These are phyloP conservation scores for Linaria vulgaris DNA, from an alignment of 257 asterid species.

Conservation along the genomic window DNA sequence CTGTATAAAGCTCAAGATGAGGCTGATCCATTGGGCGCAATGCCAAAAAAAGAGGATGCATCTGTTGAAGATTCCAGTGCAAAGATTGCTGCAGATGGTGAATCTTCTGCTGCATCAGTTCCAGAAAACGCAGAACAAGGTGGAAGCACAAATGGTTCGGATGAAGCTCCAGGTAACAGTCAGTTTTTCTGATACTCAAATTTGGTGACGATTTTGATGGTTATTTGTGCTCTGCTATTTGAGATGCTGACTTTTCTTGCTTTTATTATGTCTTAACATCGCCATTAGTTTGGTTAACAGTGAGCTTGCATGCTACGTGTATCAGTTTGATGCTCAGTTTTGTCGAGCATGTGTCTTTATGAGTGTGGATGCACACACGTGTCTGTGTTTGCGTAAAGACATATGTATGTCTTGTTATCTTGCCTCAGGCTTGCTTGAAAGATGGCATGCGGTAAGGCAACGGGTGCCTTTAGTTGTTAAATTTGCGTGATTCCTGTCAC, in stretches of 20 bases:
- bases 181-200: constrained; percentile 29
- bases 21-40: constrained; percentile 81
- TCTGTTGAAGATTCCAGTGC: constrained; percentile 50
- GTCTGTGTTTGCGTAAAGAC: not conserved
- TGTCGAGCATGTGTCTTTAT: not conserved
- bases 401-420: not conserved
- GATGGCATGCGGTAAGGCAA: not conserved
- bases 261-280: too few relatives aligned
- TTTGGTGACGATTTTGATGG: constrained; percentile 4
- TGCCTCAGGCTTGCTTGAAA: not conserved
- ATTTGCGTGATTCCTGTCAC: not conserved
- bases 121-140: constrained; percentile 44
- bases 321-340: not conserved
- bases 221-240: not conserved
- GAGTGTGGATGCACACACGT: too few relatives aligned
- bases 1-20: constrained; percentile 88
- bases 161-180: constrained; percentile 38
- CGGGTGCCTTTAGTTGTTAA: not conserved
- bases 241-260: too few relatives aligned
- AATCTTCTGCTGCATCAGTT: constrained; percentile 59
- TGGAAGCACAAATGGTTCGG: constrained; percentile 39
- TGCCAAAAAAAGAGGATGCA: constrained; percentile 68
- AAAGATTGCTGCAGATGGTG: constrained; percentile 48
- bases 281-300: too few relatives aligned
- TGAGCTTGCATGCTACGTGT: too few relatives aligned